Evolutionary conservation across 306 rosid genomes (phyloP).

Genomic region (Erythrophleum fordii): DNA sequence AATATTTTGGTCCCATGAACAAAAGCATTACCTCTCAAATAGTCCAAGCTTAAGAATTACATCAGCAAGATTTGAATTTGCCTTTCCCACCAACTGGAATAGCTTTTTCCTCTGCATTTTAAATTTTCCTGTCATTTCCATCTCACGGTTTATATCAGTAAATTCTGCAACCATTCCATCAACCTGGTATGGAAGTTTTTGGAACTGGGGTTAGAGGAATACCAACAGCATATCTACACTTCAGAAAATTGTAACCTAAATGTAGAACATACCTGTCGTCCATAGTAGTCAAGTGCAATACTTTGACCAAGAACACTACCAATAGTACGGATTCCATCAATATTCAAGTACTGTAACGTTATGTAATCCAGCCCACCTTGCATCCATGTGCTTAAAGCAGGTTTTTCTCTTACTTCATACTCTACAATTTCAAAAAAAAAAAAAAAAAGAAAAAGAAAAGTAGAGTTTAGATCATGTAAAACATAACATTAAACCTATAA

Average conservation of each 20-base stretch:
- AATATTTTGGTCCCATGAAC: not conserved
- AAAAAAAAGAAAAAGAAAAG: no score
- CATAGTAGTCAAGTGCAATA: conserved; percentile 97
- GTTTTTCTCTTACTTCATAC: conserved; percentile 91
- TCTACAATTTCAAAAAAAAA: conserved; percentile 45
- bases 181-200: conserved; percentile 56
- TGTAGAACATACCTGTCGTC: conserved; percentile 74
- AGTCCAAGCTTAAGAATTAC: conserved; percentile 97
- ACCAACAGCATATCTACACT: conserved; percentile 23
- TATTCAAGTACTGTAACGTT: conserved; percentile 87
- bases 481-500: conserved; percentile 7
- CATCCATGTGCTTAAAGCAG: conserved; percentile 88
- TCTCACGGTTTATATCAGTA: conserved; percentile 96
- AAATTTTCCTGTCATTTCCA: conserved; percentile 95
- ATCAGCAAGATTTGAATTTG: conserved; percentile 97
- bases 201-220: conserved; percentile 15
- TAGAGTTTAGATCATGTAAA: conserved; percentile 30
- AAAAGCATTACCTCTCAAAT: conserved; percentile 80
- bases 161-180: conserved; percentile 99
- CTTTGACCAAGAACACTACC: conserved; percentile 99
- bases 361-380: conserved; percentile 96
- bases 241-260: conserved; percentile 33
- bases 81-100: conserved; percentile 98
- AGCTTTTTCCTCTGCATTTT: conserved; percentile 96
- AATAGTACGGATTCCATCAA: conserved; percentile 93